Evolutionary conservation across 2,329 filamentous ascomycete genomes (phyloP).

Genomic region (Alternaria gansuensis): DNA sequence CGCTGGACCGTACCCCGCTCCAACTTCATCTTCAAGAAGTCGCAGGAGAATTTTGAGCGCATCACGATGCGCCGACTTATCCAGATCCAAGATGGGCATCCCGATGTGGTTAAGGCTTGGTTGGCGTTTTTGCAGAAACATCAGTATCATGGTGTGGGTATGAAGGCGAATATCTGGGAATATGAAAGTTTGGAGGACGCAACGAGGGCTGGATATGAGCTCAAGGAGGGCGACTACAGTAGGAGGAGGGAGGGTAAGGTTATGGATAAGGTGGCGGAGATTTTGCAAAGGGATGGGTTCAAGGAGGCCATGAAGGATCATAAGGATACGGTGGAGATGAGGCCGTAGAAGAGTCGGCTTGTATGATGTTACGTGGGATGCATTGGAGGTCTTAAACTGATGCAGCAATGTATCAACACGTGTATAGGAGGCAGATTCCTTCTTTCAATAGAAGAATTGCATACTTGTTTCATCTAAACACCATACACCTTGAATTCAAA

Average conservation of each 20-base stretch:
- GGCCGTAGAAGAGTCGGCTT: slow-evolving; percentile 24
- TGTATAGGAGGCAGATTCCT: slow-evolving; percentile 1
- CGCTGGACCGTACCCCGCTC: slow-evolving; percentile 91
- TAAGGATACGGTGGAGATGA: slow-evolving; percentile 35
- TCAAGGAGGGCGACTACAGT: slow-evolving; percentile 38
- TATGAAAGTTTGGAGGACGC: slow-evolving; percentile 70
- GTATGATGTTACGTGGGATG: not conserved
- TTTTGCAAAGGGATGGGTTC: slow-evolving; percentile 41
- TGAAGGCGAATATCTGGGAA: slow-evolving; percentile 98
- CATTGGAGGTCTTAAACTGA: not conserved
- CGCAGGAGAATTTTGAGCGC: slow-evolving; percentile 96
- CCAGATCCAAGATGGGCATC: slow-evolving; percentile 90
- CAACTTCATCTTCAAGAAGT: slow-evolving; percentile 96
- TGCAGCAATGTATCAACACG: slow-evolving; percentile 2
- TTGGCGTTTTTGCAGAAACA: slow-evolving; percentile 91
- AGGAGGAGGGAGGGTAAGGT: slow-evolving; percentile 46
- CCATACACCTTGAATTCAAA: not conserved
- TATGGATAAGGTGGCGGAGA: slow-evolving; percentile 50
- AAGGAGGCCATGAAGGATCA: slow-evolving; percentile 46
- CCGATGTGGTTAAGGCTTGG: slow-evolving; percentile 90
- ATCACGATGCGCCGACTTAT: slow-evolving; percentile 86
- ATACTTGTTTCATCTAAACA: not conserved
- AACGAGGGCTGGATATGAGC: slow-evolving; percentile 40
- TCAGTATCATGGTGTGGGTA: slow-evolving; percentile 93
- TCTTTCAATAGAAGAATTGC: not conserved